Evolutionary conservation across 495 filamentous ascomycete species (phyloP).

Genomic region (Neurospora discreta): DNA sequence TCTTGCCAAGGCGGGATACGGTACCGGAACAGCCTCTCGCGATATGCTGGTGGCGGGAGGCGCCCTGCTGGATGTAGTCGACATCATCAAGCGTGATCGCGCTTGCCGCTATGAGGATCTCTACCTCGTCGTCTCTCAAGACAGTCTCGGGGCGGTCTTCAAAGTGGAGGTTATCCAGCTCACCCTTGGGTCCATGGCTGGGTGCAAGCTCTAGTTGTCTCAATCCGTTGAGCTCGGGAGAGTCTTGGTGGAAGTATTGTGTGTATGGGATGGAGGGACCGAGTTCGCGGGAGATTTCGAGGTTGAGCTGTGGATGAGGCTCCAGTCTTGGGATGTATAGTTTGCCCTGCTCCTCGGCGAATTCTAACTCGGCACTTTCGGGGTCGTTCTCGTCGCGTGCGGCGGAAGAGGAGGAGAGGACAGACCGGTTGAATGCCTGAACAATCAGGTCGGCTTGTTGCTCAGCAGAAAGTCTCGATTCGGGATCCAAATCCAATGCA

Average conservation of each 20-base stretch:
- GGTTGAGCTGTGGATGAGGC: conserved; percentile 27
- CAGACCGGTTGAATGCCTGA: conserved; percentile 18
- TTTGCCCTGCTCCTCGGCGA: conserved; percentile 25
- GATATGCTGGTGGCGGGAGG: conserved; percentile 5
- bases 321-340: conserved; percentile 28
- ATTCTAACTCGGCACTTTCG: conserved; percentile 23
- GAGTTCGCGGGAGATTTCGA: conserved; percentile 21
- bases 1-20: conserved; percentile 27
- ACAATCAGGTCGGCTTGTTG: conserved; percentile 18
- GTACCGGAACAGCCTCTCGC: conserved; percentile 30
- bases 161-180: conserved; percentile 17
- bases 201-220: conserved; percentile 15
- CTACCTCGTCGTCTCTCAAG: conserved; percentile 26
- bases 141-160: conserved; percentile 13
- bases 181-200: not conserved
- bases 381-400: not conserved
- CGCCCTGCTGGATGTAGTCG: conserved; percentile 21
- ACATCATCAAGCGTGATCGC: conserved; percentile 23
- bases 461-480: conserved; percentile 13
- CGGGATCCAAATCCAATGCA: conserved; percentile 25
- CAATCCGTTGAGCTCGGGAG: conserved; percentile 2
- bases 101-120: conserved; percentile 28
- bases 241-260: conserved; percentile 18
- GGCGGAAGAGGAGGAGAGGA: conserved; percentile 5
- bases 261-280: conserved; percentile 22